Conservation (phyloP, 176 grass and related monocot species). For the Tillandsia fasciculata region DNA sequence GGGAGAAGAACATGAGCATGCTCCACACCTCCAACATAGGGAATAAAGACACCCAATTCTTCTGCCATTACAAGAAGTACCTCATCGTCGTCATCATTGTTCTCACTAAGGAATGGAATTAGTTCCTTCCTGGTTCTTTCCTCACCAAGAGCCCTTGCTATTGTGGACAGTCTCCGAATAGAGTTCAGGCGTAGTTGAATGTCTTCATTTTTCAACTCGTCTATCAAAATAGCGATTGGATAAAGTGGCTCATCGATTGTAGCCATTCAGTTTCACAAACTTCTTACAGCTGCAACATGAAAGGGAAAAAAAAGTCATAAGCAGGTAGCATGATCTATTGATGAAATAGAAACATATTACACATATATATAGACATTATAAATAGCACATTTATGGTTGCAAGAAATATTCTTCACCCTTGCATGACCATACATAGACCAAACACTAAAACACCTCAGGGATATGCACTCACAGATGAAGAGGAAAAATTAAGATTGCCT, state of each 20-base stretch:
- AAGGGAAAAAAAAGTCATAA: not conserved
- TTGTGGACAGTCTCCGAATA: constrained; percentile 78
- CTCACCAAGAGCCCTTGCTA: constrained; percentile 85
- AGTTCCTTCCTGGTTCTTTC: constrained; percentile 92
- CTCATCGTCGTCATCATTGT: constrained; percentile 96
- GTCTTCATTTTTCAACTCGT: constrained; percentile 96
- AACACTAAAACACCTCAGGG: too few species aligned
- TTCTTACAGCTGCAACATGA: constrained; percentile 17
- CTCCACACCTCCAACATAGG: constrained; percentile 89
- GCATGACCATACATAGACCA: too few species aligned
- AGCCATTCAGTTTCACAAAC: constrained; percentile 44
- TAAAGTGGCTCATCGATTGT: constrained; percentile 78
- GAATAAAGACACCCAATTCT: constrained; percentile 89
- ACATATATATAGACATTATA: too few species aligned
- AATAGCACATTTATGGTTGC: too few species aligned
- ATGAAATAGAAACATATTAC: too few species aligned
- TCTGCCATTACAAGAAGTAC: constrained; percentile 97
- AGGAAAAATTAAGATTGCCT: too few species aligned
- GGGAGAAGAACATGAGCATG: constrained; percentile 75
- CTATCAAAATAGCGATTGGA: constrained; percentile 83
- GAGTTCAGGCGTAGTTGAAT: constrained; percentile 89
- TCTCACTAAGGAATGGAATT: constrained; percentile 92
- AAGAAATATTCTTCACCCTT: too few species aligned
- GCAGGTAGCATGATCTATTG: too few species aligned
- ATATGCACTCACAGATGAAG: too few species aligned